Conservation (phyloP, 495 filamentous ascomycete genomes). For the Penicillium silybi region DNA sequence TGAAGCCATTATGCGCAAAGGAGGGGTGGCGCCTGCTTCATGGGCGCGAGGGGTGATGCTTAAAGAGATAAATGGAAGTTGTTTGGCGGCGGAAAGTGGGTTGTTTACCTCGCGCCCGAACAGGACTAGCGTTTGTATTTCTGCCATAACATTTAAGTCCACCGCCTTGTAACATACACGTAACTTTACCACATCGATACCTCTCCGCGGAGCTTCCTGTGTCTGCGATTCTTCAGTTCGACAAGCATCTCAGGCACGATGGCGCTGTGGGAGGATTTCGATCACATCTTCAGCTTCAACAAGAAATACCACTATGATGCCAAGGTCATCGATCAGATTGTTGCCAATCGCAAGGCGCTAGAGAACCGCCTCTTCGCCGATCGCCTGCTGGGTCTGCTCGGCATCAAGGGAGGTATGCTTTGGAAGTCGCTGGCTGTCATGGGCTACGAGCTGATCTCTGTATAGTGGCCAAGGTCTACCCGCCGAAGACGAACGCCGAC, state of each 20-base stretch:
- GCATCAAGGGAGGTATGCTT: slow-evolving; percentile 58
- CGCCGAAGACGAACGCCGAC: slow-evolving; percentile 60
- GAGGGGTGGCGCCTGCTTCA: slow-evolving; percentile 21
- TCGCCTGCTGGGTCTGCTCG: slow-evolving; percentile 63
- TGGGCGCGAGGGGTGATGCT: slow-evolving; percentile 21
- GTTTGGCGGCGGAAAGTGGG: slow-evolving; percentile 32
- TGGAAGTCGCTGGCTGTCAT: neutral
- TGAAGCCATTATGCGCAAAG: slow-evolving; percentile 47
- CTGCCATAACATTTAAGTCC: slow-evolving; percentile 38
- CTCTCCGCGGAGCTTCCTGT: slow-evolving; percentile 10
- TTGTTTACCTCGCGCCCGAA: slow-evolving; percentile 46
- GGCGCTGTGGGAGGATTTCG: slow-evolving; percentile 53
- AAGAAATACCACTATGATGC: slow-evolving; percentile 60
- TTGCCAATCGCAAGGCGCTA: slow-evolving; percentile 56
- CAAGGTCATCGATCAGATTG: slow-evolving; percentile 53
- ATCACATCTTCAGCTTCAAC: slow-evolving; percentile 59
- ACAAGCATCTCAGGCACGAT: slow-evolving; percentile 21
- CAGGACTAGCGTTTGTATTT: slow-evolving; percentile 32
- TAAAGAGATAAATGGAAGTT: slow-evolving; percentile 18
- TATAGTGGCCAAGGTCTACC: slow-evolving; percentile 59
- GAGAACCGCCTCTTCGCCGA: slow-evolving; percentile 72
- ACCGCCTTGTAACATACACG: slow-evolving; percentile 20
- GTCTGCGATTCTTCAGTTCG: neutral
- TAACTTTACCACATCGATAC: slow-evolving; percentile 22
- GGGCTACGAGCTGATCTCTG: neutral